Conservation (phyloP, 345 rosid genomes). For the Acer campestre region DNA sequence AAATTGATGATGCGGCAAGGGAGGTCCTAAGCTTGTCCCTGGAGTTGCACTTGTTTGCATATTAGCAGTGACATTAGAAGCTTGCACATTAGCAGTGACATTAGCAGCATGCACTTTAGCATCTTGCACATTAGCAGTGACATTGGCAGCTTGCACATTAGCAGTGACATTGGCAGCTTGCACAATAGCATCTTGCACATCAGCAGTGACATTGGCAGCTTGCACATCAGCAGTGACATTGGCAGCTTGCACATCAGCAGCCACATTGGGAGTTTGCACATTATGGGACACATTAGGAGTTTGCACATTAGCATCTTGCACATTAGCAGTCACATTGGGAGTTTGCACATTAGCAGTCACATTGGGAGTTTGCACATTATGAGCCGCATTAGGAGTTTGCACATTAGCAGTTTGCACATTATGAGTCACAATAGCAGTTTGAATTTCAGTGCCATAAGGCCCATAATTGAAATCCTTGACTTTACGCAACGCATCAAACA, state of each 20-base stretch:
- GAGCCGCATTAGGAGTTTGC: neutral
- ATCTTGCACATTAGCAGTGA: neutral
- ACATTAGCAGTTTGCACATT: neutral
- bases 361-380: neutral
- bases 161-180: neutral
- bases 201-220: neutral
- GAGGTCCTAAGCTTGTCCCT: neutral
- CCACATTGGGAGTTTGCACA: neutral
- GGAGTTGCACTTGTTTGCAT: constrained; percentile 7
- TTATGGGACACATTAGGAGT: too few species aligned
- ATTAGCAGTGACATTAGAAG: neutral
- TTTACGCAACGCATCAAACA: constrained; percentile 28
- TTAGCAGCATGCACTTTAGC: neutral
- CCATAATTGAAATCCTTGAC: constrained; percentile 13
- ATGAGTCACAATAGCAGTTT: neutral
- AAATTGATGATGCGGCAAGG: constrained; percentile 19
- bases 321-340: neutral
- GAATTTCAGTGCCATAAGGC: neutral
- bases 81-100: neutral
- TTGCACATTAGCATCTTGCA: neutral
- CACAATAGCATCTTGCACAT: neutral
- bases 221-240: neutral
- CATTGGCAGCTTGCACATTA: neutral
- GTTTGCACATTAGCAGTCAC: neutral
- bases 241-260: neutral